Evolutionary conservation across 371 early-diverging fungal genomes (phyloP), one percentile per base, ranked within the genome.

Genomic region (Rhizopus sp.): DNA sequence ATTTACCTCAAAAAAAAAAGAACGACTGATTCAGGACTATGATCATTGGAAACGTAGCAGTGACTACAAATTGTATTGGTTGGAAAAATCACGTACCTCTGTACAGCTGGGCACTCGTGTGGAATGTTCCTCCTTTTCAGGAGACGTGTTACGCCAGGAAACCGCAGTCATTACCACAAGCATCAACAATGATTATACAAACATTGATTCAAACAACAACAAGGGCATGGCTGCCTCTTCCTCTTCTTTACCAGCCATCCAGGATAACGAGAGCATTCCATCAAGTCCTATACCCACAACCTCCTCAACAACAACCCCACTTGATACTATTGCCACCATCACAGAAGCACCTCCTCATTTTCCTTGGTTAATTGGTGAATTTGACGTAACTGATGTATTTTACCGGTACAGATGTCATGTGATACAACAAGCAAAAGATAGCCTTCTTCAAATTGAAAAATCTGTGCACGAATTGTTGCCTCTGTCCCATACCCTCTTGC

Each of bases 151-250:
- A 41, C 42, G 41, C 53, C 53, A 53, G 53, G 53, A 53, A 53
- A 41, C 53, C 53, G 53, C 53, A 53, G 53, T 41, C 53, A 53
- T 53, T 53, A 53, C 39, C 53, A 41, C 53, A 53, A 53, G 53
- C 53, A 53, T 53, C 53, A 53, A 53, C 42, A 41, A 53, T 53
- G 53, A 53, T 53, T 41, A 53, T 53, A 41, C 53, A 53, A 53
- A 53, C 42, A 41, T 42, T 53, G 53, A 53, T 41, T 31, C 53
- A 53, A 53, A 53, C 53, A 41, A 53, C 41, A 41, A 53, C 53
- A 53, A 35, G 53, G 53, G 53, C 53, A 53, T 53, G 53, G 31
- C 42, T 53, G 3, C 53, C 40, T 23, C 23, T 23, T 23, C 23
- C 23, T 23, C 23, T 23, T 23, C 23, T 23, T 23, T 2, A 23